phyloP scores from a whole-genome alignment of 139 green algal species.

The Chlamydomonas applanata region DNA sequence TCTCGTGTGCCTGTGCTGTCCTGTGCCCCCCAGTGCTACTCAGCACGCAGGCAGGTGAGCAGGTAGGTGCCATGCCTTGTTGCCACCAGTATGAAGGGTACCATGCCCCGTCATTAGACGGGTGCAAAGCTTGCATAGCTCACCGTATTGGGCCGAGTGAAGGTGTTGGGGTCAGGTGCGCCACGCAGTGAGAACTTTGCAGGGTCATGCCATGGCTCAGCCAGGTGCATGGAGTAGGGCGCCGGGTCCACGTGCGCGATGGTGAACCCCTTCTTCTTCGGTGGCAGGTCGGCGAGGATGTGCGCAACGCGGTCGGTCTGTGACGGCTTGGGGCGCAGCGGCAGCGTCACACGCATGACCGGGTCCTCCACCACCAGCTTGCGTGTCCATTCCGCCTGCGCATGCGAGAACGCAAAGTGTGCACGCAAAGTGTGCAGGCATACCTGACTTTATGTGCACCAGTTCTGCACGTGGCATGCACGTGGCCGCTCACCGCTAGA shows the following conservation, averaged over 20 bases:
- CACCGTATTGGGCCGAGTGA: too few species aligned
- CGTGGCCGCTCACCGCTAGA: not conserved
- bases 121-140: too few species aligned
- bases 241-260: slow-evolving; percentile 18
- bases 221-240: slow-evolving; percentile 4
- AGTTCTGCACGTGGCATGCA: not conserved
- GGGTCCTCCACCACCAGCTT: slow-evolving; percentile 43
- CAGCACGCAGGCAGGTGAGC: too few species aligned
- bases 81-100: too few species aligned
- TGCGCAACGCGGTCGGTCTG: slow-evolving; percentile 38
- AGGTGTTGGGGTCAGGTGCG: too few species aligned
- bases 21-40: too few species aligned
- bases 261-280: slow-evolving; percentile 47
- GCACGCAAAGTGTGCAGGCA: not conserved
- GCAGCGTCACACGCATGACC: slow-evolving; percentile 35
- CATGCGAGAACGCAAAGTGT: not conserved
- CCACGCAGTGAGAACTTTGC: too few species aligned
- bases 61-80: too few species aligned
- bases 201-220: not conserved
- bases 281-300: slow-evolving; percentile 35
- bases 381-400: slow-evolving; percentile 27
- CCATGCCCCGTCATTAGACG: too few species aligned
- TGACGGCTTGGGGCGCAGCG: slow-evolving; percentile 16
- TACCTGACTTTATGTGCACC: not conserved
- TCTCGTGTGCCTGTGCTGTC: too few species aligned